Evolutionary conservation across 1,284 basidiomycete species (phyloP).

Genomic region (Pseudomicrostroma phylloplanum): DNA sequence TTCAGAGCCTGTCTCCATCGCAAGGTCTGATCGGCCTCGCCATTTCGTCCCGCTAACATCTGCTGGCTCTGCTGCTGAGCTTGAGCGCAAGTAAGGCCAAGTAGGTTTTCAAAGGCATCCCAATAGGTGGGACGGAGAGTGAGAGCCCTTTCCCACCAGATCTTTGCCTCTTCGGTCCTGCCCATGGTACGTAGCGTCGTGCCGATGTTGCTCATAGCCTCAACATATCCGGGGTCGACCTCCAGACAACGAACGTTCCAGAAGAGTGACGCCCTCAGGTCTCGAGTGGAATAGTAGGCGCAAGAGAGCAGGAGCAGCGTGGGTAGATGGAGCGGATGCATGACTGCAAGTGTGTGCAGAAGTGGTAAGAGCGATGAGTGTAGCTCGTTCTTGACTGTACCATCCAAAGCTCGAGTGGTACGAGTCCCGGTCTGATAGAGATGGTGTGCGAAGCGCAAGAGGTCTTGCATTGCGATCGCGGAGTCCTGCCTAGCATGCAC

Average conservation of each 20-base stretch:
- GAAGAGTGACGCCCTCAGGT: constrained; percentile 43
- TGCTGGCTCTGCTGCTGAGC: background rate
- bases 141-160: constrained; percentile 56
- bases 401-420: background rate
- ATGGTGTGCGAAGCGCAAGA: constrained; percentile 44
- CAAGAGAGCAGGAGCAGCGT: constrained; percentile 44
- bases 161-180: constrained; percentile 52
- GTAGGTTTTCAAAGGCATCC: constrained; percentile 54
- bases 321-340: constrained; percentile 39
- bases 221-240: constrained; percentile 43
- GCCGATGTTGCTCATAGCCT: constrained; percentile 59
- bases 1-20: constrained; percentile 50
- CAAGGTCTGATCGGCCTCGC: constrained; percentile 15
- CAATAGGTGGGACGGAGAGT: constrained; percentile 53
- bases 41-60: background rate
- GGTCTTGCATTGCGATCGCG: constrained; percentile 24
- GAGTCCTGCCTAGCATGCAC: background rate
- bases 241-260: constrained; percentile 50
- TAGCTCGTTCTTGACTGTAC: constrained; percentile 15
- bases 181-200: constrained; percentile 55
- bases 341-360: constrained; percentile 40
- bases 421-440: constrained; percentile 33
- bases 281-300: constrained; percentile 42
- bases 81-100: constrained; percentile 53
- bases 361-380: constrained; percentile 44